Base-by-base conservation (phyloP, 371 early-diverging fungal genomes). In the Mortierella sp. region DNA sequence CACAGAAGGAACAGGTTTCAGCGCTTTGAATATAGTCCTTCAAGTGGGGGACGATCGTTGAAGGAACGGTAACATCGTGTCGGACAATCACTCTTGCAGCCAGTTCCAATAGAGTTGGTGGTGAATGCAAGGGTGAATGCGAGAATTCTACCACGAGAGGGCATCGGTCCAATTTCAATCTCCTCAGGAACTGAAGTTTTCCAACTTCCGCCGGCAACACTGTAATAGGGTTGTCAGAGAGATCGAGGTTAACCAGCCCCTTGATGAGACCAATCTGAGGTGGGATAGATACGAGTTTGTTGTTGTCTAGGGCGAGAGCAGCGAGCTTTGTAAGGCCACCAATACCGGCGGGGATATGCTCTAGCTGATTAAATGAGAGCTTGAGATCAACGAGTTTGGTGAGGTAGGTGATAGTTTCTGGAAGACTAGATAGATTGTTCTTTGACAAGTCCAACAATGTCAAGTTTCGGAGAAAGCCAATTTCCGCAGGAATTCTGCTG, bases 1-100 rank as follows among this genome's bases (percentile, higher is more conserved):
- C 85, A 76, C 98, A 98, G 82, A 92, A 95, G 8, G 94, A 86
- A 83, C 98, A 98, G 23, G 82, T 79, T 54, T 91, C 85, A 2
- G 88, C 90, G 17, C 86, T 85, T 17, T 85, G 82, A n/a, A 96
- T 75, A 74, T 93, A 95, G 32, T 87, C 83, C 72, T 90, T 87
- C 23, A 95, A 62, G 34, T 88, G 83, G 26, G 84, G 84, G 12
- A 89, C 76, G 12, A 90, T 72, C 67, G 83, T 70, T 29, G 80
- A 59, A 1, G 88, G 89, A 26, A 95, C 76, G 4, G 86, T 83
- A 6, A 93, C 72, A 51, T 91, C 89, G 2, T 86, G 82, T n/a
- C 90, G 88, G 10, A 93, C 89, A 47, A 95, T 86, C 22, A 89
- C 83, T 55, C 96, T 87, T 0, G 95, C 93, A 51, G 94, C 92